Base-by-base conservation (phyloP, 345 rosid species). In the Draba incana region DNA sequence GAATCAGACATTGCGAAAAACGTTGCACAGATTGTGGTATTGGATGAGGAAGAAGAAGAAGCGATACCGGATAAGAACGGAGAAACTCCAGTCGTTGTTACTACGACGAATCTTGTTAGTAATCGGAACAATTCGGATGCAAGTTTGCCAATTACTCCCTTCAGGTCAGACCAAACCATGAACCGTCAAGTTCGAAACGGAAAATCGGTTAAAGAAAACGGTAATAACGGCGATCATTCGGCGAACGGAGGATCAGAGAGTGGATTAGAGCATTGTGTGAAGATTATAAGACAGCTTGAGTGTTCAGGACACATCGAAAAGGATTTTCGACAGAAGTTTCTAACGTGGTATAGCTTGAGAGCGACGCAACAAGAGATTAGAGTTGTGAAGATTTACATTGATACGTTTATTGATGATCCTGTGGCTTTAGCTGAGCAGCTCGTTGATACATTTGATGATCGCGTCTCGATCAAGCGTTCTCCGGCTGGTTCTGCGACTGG, bases 351-450 rank as follows among this genome's bases (percentile, higher is more conserved):
- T 63, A 86, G 96, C 81, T 81, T 89, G 58, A 82, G 92, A 75
- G 99, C 99, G 3, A 86, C 87, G 24, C 69, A 81, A 51, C 93
- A 87, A 77, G 99, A 94, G 83, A 71, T 78, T 4, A 81, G 97
- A 78, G 81, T 94, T 59, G 99, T 94, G 62, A 89, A 89, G 80
- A 89, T 88, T 39, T 92, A 81, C 70, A 84, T 92, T 0, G 92
- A 92, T 64, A 86, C 88, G 2, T 89, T 94, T 24, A 75, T 70
- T 14, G 86, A 82, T 43, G 99, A 92, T 82, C 96, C 92, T 0
- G 82, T 80, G 23, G 85, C 98, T 13, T 92, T 94, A 16, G 93
- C 98, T 8, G 99, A 87, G 82, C 98, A 94, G 82, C 98, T 94
- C 10, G 73, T 85, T 54, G 92, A 92, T 54, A 83, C 98, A 24